Conservation (phyloP, 1,284 basidiomycete genomes). For the Dichomitus squalens region DNA sequence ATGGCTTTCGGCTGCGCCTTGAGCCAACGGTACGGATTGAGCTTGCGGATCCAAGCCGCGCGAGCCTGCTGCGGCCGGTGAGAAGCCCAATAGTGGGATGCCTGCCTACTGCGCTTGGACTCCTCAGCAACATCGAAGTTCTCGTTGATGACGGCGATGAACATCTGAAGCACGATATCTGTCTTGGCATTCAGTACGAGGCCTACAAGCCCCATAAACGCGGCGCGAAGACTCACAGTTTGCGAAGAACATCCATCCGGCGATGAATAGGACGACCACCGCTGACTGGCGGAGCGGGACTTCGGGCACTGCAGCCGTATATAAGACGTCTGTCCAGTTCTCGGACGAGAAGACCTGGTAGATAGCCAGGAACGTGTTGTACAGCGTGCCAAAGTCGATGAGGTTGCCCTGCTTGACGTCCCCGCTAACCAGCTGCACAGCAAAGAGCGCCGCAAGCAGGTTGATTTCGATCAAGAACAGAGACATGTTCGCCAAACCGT, state of each 20-base stretch:
- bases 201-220: not conserved
- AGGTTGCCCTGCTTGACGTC: slow-evolving; percentile 60
- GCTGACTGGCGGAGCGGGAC: slow-evolving; percentile 70
- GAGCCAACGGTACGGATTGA: slow-evolving; percentile 91
- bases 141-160: slow-evolving; percentile 98
- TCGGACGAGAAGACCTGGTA: slow-evolving; percentile 96
- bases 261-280: slow-evolving; percentile 77
- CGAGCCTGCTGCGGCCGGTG: slow-evolving; percentile 55
- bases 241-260: slow-evolving; percentile 90
- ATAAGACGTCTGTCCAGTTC: slow-evolving; percentile 91
- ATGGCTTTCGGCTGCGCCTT: slow-evolving; percentile 75
- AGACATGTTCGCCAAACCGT: slow-evolving; percentile 92
- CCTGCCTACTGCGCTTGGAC: slow-evolving; percentile 84
- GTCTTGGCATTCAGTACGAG: not conserved
- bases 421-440: slow-evolving; percentile 78
- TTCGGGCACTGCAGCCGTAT: slow-evolving; percentile 69
- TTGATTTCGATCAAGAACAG: slow-evolving; percentile 92
- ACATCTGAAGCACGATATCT: slow-evolving; percentile 98
- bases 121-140: slow-evolving; percentile 96
- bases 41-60: slow-evolving; percentile 69
- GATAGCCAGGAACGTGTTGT: slow-evolving; percentile 87
- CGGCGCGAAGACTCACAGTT: slow-evolving; percentile 66
- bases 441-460: slow-evolving; percentile 83
- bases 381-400: slow-evolving; percentile 89
- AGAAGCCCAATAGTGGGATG: slow-evolving; percentile 64